A percentile compares a stretch with the other conserved stretches of the same genome.
These are phyloP conservation scores for Curvularia eragrostidis DNA, from an alignment of 2,329 filamentous ascomycete genomes.

Conservation along the genomic window DNA sequence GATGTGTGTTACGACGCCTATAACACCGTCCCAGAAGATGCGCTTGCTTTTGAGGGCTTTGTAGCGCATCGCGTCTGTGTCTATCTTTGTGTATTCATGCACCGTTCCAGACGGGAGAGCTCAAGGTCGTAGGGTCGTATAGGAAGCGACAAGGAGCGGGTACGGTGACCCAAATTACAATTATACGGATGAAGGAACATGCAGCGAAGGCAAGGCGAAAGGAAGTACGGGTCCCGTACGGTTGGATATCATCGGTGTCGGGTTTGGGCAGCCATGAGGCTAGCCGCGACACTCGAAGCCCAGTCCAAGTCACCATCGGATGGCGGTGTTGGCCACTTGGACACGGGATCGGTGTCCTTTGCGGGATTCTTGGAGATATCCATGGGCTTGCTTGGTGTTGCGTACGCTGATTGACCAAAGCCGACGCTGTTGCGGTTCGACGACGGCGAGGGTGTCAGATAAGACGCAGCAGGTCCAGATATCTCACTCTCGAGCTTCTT, in stretches of 20 bases:
- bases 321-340: constrained; percentile 93
- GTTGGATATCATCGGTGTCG: constrained; percentile 42
- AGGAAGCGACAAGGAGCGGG: constrained; percentile 38
- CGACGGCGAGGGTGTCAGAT: constrained; percentile 77
- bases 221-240: constrained; percentile 21
- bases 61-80: constrained; percentile 28
- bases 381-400: constrained; percentile 72
- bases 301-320: constrained; percentile 88
- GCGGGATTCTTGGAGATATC: constrained; percentile 60
- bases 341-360: constrained; percentile 57
- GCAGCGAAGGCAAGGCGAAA: constrained; percentile 35
- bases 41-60: constrained; percentile 35
- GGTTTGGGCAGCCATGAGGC: constrained; percentile 58
- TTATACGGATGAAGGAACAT: constrained; percentile 38
- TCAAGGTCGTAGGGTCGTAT: constrained; percentile 45
- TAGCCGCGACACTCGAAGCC: constrained; percentile 81
- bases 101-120: constrained; percentile 50
- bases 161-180: constrained; percentile 44
- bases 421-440: constrained; percentile 79
- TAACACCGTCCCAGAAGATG: constrained; percentile 40
- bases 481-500: constrained; percentile 67
- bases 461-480: constrained; percentile 65
- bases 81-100: constrained; percentile 36
- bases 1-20: constrained; percentile 30
- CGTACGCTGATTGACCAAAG: constrained; percentile 70